Percentiles rank a stretch among this genome's conserved stretches.
Conservation (phyloP, 1,284 basidiomycete species). For the Rhodotorula sp. region DNA sequence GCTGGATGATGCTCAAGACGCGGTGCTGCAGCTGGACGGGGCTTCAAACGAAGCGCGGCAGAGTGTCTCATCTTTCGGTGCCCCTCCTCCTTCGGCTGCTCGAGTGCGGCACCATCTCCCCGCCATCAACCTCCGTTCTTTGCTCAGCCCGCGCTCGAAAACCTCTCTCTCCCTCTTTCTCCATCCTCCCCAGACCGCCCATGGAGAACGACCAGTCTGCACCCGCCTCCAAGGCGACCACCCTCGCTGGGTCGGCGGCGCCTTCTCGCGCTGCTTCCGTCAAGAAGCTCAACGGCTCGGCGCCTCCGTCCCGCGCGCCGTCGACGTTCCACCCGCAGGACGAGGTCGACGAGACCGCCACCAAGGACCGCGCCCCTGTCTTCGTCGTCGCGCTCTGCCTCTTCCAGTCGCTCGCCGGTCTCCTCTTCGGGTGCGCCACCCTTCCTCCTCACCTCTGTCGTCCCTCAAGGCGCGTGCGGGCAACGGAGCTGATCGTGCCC, state of each 20-base stretch:
- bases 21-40: not conserved
- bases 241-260: constrained; percentile 24
- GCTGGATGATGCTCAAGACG: not conserved
- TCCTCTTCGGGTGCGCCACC: constrained; percentile 34
- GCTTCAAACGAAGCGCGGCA: too few relatives aligned
- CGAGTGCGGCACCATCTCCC: constrained; percentile 7
- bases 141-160: not conserved
- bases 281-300: constrained; percentile 9
- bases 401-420: constrained; percentile 39
- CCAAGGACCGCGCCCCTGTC: constrained; percentile 38
- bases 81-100: not conserved
- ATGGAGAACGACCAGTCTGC: constrained; percentile 19
- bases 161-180: constrained; percentile 16
- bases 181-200: not conserved
- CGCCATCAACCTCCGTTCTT: not conserved
- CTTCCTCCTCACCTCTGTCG: not conserved
- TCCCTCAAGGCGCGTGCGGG: not conserved
- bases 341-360: constrained; percentile 11
- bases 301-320: constrained; percentile 26
- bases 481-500: not conserved
- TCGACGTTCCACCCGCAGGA: constrained; percentile 29
- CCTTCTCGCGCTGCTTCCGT: constrained; percentile 24
- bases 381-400: constrained; percentile 41
- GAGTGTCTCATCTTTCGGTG: not conserved
- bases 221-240: constrained; percentile 19